Percentiles rank a stretch among this genome's conserved stretches.
Evolutionary conservation across 2,329 filamentous ascomycete genomes (phyloP).

Genomic region (Drechslerella stenobrocha): DNA sequence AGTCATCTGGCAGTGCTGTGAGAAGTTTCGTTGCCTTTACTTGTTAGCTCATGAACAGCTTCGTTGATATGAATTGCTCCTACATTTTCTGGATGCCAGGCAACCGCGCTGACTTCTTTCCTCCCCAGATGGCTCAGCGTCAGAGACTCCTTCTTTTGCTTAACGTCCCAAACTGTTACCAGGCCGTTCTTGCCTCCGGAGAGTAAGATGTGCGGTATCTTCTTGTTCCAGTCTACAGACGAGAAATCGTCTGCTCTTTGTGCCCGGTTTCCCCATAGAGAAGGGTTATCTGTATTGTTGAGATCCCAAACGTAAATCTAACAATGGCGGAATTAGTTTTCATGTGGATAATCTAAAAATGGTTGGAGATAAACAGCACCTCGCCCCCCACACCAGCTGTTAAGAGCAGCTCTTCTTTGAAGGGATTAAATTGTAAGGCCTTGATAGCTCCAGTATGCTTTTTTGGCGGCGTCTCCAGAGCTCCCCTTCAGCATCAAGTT

Average conservation of each 20-base stretch:
- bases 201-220: slow-evolving; percentile 92
- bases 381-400: slow-evolving; percentile 94
- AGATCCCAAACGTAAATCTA: slow-evolving; percentile 88
- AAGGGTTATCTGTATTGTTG: slow-evolving; percentile 83
- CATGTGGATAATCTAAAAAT: neutral
- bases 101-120: slow-evolving; percentile 91
- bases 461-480: slow-evolving; percentile 68
- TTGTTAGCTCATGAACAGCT: slow-evolving; percentile 40
- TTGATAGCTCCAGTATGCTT: slow-evolving; percentile 93
- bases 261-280: slow-evolving; percentile 82
- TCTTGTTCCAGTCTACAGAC: slow-evolving; percentile 97
- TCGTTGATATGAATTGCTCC: neutral
- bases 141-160: slow-evolving; percentile 95
- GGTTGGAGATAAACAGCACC: slow-evolving; percentile 53
- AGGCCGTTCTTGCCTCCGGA: slow-evolving; percentile 92
- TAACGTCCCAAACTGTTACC: slow-evolving; percentile 97
- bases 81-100: slow-evolving; percentile 91
- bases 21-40: slow-evolving; percentile 80
- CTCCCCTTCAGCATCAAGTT: slow-evolving; percentile 10
- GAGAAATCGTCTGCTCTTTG: slow-evolving; percentile 85
- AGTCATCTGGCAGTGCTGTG: slow-evolving; percentile 87
- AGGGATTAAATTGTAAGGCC: slow-evolving; percentile 92
- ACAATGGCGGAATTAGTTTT: slow-evolving; percentile 7
- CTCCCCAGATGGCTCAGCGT: slow-evolving; percentile 86
- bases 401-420: slow-evolving; percentile 85